Base-by-base conservation (phyloP, 208 protist species). In the Herpetomonas muscarum region DNA sequence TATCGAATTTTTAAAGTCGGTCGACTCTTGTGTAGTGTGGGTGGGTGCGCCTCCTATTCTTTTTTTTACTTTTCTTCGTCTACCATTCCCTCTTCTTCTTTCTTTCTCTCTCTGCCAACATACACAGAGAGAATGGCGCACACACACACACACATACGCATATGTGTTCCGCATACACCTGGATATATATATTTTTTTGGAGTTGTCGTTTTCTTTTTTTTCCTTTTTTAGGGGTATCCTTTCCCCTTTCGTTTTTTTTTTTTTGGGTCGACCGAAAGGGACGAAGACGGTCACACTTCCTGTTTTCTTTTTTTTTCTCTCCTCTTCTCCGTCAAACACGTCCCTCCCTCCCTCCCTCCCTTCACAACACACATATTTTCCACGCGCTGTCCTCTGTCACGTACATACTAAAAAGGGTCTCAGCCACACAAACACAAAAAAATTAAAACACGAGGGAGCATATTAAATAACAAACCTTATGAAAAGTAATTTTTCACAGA, bases 231-330 rank as follows among this genome's bases (percentile, higher is more conserved):
- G 5, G 3, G 41, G 10, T 36, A 59, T 21, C 34, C 7, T 39
- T 55, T 39, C 31, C 26, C 22, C 49, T 52, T 45, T 29, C 17
- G 10, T 45, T 42, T 30, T 46, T 53, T 44, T 54, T 55, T 42
- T 30, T 39, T 39, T 39, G 34, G 7, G 24, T 55, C 22, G 39
- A 47, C 1, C 7, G 47, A n/a, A n/a, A 30, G 19, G 5, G 1
- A 7, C 44, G 51, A 3, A 49, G 45, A 19, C 28, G 24, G 37
- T 52, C 37, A 39, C 25, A 22, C 46, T 45, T 52, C 31, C 10
- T 37, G 5, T 34, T 29, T 1, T 49, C 15, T 58, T 39, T 49
- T 53, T 64, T 39, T 56, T 55, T 47, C 36, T 26, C 9, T 24
- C 37, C 37, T 59, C 12, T 49, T 34, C 45, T 49, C 19, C 29